Conservation (phyloP, 2,329 filamentous ascomycete genomes). For the Lachnellula hyalina region DNA sequence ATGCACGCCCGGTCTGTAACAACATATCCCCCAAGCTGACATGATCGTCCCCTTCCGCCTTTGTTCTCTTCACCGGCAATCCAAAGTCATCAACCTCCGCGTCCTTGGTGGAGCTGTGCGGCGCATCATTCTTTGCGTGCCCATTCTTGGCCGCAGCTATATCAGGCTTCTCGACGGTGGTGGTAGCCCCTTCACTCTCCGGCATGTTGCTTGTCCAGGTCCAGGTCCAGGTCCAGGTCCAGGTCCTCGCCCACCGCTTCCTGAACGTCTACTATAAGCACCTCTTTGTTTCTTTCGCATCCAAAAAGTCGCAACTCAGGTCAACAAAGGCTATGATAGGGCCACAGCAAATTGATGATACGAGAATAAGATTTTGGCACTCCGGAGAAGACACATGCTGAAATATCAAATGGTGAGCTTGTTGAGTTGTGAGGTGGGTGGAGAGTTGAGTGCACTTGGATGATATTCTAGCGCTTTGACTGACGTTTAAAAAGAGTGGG, state of each 20-base stretch:
- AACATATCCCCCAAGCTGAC: background rate
- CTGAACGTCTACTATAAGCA: background rate
- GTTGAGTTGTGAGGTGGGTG: background rate
- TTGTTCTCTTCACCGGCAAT: conserved; percentile 53
- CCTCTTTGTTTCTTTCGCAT: background rate
- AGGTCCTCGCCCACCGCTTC: background rate
- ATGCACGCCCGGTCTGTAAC: background rate
- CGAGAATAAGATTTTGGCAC: background rate
- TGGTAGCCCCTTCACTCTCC: conserved; percentile 20
- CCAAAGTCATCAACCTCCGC: conserved; percentile 65
- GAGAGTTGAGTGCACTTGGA: background rate
- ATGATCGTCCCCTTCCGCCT: conserved; percentile 16
- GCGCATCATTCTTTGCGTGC: conserved; percentile 16
- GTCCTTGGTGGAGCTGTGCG: conserved; percentile 5
- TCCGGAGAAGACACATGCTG: conserved; percentile 19
- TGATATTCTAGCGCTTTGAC: background rate
- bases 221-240: conserved; percentile 1
- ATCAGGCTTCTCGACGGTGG: conserved; percentile 15
- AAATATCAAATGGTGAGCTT: conserved; percentile 4
- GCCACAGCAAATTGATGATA: background rate
- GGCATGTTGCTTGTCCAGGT: conserved; percentile 29
- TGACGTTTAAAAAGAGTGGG: background rate
- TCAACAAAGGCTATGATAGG: background rate
- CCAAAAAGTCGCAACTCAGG: background rate
- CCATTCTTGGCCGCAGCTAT: conserved; percentile 3